Evolutionary conservation across 305 asterid species (phyloP).

Genomic region (Fraxinus xanthoxyloides): DNA sequence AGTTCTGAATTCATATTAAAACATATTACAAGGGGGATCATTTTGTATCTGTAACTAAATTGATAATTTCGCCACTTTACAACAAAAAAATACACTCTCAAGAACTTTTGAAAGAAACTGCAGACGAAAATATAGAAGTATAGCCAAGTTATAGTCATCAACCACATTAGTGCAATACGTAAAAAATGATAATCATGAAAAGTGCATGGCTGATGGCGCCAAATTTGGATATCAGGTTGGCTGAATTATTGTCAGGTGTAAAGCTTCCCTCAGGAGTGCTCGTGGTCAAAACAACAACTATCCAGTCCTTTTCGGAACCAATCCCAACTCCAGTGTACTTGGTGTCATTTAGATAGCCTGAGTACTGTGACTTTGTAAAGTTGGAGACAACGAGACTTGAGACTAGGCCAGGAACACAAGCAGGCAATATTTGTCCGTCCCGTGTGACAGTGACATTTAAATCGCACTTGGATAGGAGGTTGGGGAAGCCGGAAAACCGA

Average conservation of each 20-base stretch:
- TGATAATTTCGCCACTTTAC: slow-evolving; percentile 38
- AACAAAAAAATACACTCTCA: slow-evolving; percentile 15
- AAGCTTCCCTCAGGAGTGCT: slow-evolving; percentile 67
- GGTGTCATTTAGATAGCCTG: slow-evolving; percentile 52
- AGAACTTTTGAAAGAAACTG: slow-evolving; percentile 16
- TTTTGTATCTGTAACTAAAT: slow-evolving; percentile 17
- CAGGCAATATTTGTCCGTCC: slow-evolving; percentile 79
- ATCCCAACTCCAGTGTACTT: slow-evolving; percentile 69
- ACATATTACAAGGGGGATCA: slow-evolving; percentile 15
- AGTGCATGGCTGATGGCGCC: slow-evolving; percentile 21
- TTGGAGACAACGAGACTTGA: slow-evolving; percentile 61
- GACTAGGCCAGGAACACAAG: slow-evolving; percentile 72
- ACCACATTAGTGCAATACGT: slow-evolving; percentile 33
- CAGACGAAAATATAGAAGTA: slow-evolving; percentile 23
- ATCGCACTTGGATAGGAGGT: slow-evolving; percentile 54
- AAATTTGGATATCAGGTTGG: slow-evolving; percentile 33
- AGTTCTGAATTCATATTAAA: neutral
- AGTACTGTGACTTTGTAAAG: slow-evolving; percentile 64
- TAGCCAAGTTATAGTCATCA: neutral
- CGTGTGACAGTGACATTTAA: slow-evolving; percentile 73
- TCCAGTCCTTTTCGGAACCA: slow-evolving; percentile 63
- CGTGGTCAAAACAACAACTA: slow-evolving; percentile 72
- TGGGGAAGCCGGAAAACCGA: slow-evolving; percentile 55
- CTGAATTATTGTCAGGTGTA: slow-evolving; percentile 34
- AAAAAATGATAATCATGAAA: slow-evolving; percentile 27